Evolutionary conservation across 106 monocot genomes (phyloP), one percentile per base, ranked within the genome.

Genomic region (Platanthera guangdongensis): DNA sequence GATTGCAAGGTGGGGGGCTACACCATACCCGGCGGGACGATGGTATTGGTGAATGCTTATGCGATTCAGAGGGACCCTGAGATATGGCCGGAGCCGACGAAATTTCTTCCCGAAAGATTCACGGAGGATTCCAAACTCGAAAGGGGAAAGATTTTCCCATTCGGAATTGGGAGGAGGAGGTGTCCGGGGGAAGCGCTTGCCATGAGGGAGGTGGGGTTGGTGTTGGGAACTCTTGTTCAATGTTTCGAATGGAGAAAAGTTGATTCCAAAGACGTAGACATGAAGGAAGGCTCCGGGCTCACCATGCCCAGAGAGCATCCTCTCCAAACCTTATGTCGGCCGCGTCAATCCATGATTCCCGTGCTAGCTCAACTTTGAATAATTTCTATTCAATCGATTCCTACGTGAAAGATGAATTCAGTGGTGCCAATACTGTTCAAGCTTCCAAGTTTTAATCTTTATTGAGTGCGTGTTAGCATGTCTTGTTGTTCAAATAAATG

Each of bases 61-160:
- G 51, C 75, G 28, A 86, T 89, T 9, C 88, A 89, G 8, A 62
- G 88, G 55, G 88, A 89, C 39, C 88, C 88, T 0, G 39, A 25
- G 0, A 0, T 76, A 1, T 86, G 88, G 88, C 18, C 57, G 5
- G 74, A 89, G 0, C 81, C 88, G 3, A 39, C 15, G 4, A 68
- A 77, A 50, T 89, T 89, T 57, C 59, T 49, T 48, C 88, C 88
- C 0, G 88, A 85, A 50, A 85, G 88, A 21, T 88, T 85, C 39
- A 39, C 3, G 60, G 16, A 60, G 6, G 60, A 13, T 22, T 4
- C 21, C 9, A 18, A 51, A n/a, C 13, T 28, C 9, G 39, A 65
- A 19, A 32, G 21, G 4, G 16, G n/a, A 18, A 51, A 46, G 10
- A 64, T 75, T 51, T 8, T 75, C 10, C 53, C 74, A 0, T 80